Evolutionary conservation across 495 filamentous ascomycete species (phyloP), one percentile per base, ranked within the genome.

Genomic region (Penicillium canescens): DNA sequence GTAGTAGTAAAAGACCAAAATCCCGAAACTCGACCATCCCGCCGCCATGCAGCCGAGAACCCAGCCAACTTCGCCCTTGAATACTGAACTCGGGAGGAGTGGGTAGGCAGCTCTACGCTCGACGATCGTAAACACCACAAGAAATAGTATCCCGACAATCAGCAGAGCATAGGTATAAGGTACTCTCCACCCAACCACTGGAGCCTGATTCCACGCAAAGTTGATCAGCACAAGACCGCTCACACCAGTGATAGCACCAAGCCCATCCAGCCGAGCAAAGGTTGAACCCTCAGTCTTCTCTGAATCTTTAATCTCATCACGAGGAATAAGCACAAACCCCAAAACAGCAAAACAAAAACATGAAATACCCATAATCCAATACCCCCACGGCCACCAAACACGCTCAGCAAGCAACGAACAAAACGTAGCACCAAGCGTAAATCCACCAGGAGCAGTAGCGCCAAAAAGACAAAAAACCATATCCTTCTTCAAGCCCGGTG

Each of bases 351-450:
- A 57, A 3, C 73, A 52, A 2, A 70, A 57, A 33, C 79, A 79
- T 6, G 78, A 66, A 48, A 83, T 78, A 7, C 70, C 78, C 52
- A 81, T 73, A 4, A 77, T 72, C 81, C 80, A 89, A 58, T 80
- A 88, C 0, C 75, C 71, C 86, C 86, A 88, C 4, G 79, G 80
- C 85, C 84, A 87, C 73, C 78, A 82, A 6, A 75, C 68, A 12
- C 68, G 52, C 35, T 81, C 61, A 9, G 50, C 50, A 7, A 57
- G 46, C 18, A 61, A 10, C 2, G 54, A 44, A 75, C 75, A 13
- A 74, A 62, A 46, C 79, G 73, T 10, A 66, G 73, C 43, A 78
- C 71, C 4, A 72, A 67, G 75, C 75, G 86, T 55, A 77, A 86
- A 0, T 72, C 68, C 84, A 85, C 86, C 3, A 76, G 78, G 83